Percentiles rank a stretch among this genome's conserved stretches.
These are phyloP conservation scores for Gleditsia sinensis DNA, from an alignment of 306 rosid genomes.

Conservation along the genomic window DNA sequence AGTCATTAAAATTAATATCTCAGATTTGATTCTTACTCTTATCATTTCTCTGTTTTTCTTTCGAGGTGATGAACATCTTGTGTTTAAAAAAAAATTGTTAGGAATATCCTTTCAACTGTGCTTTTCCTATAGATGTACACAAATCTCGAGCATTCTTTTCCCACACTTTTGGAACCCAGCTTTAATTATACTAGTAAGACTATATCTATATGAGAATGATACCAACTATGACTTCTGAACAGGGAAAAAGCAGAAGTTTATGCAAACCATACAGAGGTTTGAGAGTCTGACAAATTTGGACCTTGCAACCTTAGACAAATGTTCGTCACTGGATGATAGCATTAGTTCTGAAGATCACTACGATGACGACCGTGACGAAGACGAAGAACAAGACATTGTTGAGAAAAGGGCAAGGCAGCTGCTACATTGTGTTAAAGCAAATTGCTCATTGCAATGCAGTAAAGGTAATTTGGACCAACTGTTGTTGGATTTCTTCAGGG, in stretches of 20 bases:
- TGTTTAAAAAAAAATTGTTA: too few relatives aligned
- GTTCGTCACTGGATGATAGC: slow-evolving; percentile 35
- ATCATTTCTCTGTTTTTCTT: too few relatives aligned
- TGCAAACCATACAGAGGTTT: slow-evolving; percentile 43
- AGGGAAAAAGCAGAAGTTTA: slow-evolving; percentile 59
- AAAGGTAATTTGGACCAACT: slow-evolving; percentile 26
- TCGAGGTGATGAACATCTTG: too few relatives aligned
- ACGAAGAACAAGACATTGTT: slow-evolving; percentile 36
- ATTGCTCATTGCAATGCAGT: slow-evolving; percentile 16
- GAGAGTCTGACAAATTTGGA: slow-evolving; percentile 50
- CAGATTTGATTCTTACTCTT: too few relatives aligned
- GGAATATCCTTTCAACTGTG: too few relatives aligned
- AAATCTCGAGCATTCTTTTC: background rate
- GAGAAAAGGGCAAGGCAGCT: slow-evolving; percentile 34
- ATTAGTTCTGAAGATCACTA: slow-evolving; percentile 24
- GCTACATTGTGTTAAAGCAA: slow-evolving; percentile 40
- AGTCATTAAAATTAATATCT: too few relatives aligned
- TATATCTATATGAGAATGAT: background rate
- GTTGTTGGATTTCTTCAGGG: slow-evolving; percentile 44
- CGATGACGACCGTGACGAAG: background rate
- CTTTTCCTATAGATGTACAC: too few relatives aligned
- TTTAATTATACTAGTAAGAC: background rate
- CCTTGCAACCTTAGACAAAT: slow-evolving; percentile 26
- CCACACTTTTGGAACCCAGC: background rate
- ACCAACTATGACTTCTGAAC: slow-evolving; percentile 33